These are phyloP conservation scores for Sporisorium sorghi DNA, from an alignment of 1,284 basidiomycete genomes.

Conservation along the genomic window DNA sequence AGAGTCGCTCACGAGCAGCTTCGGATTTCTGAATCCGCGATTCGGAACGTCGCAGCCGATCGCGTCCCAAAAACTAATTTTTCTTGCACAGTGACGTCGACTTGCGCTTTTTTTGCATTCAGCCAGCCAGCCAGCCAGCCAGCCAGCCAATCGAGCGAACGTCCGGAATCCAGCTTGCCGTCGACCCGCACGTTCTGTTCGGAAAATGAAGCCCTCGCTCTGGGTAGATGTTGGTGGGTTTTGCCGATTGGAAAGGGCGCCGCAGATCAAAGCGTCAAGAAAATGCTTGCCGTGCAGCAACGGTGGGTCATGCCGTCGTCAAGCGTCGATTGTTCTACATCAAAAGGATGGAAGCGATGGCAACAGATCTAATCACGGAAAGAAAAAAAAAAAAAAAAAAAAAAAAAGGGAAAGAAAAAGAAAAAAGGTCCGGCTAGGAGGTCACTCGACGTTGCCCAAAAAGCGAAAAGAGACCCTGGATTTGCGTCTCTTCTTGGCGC, in stretches of 20 bases:
- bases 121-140: background rate
- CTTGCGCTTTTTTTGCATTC: background rate
- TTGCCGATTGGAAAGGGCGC: too few relatives aligned
- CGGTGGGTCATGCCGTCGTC: too few relatives aligned
- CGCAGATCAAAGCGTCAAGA: too few relatives aligned
- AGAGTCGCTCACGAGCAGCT: background rate
- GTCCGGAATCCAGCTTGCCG: conserved; percentile 3
- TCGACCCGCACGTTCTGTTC: background rate
- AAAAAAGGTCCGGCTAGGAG: too few relatives aligned
- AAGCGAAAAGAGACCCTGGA: background rate
- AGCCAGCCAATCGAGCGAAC: background rate
- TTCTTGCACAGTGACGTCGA: conserved; percentile 5
- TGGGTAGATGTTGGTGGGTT: too few relatives aligned
- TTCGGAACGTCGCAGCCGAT: background rate
- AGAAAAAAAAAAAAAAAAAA: too few relatives aligned
- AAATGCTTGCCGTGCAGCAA: too few relatives aligned
- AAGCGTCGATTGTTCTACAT: too few relatives aligned
- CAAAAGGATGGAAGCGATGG: too few relatives aligned
- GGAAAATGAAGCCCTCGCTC: too few relatives aligned
- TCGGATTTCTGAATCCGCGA: conserved; percentile 1
- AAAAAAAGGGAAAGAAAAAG: too few relatives aligned
- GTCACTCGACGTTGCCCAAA: background rate
- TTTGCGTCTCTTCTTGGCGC: background rate
- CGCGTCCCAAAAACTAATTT: background rate
- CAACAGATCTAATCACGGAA: too few relatives aligned